phyloP scores from a whole-genome alignment of 257 asterid species.

The Solanum raphanifolium region DNA sequence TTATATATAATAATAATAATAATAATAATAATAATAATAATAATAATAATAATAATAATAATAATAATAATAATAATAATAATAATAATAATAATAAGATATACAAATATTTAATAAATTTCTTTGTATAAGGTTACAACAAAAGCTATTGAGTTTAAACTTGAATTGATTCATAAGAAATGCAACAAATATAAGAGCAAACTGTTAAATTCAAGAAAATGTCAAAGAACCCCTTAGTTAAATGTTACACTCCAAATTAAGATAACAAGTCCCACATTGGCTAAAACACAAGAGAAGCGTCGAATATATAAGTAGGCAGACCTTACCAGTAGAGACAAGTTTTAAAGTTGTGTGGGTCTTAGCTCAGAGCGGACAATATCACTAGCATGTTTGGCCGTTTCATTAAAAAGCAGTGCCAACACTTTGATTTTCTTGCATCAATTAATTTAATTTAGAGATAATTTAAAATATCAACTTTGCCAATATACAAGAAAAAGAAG shows the following conservation, averaged over 20 bases:
- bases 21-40: no score
- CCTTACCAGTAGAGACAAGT: fast-evolving
- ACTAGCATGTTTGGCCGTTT: no score
- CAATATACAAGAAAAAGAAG: not conserved
- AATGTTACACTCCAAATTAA: no score
- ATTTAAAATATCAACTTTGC: not conserved
- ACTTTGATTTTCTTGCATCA: not conserved
- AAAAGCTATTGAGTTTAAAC: not conserved
- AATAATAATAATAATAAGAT: no score
- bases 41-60: no score
- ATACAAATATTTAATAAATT: no score
- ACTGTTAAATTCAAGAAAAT: not conserved
- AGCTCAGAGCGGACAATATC: fast-evolving
- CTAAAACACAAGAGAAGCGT: no score
- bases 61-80: no score
- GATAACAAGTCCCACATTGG: no score
- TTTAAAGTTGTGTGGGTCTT: fast-evolving
- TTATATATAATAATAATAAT: no score
- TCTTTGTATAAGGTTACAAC: no score
- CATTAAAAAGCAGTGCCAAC: not conserved
- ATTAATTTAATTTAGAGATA: not conserved
- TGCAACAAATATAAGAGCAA: not conserved
- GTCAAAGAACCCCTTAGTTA: not conserved
- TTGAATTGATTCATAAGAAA: not conserved
- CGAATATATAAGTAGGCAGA: no score